Evolutionary conservation across 768 basidiomycete species (phyloP).

Genomic region (Amanita molliuscula): DNA sequence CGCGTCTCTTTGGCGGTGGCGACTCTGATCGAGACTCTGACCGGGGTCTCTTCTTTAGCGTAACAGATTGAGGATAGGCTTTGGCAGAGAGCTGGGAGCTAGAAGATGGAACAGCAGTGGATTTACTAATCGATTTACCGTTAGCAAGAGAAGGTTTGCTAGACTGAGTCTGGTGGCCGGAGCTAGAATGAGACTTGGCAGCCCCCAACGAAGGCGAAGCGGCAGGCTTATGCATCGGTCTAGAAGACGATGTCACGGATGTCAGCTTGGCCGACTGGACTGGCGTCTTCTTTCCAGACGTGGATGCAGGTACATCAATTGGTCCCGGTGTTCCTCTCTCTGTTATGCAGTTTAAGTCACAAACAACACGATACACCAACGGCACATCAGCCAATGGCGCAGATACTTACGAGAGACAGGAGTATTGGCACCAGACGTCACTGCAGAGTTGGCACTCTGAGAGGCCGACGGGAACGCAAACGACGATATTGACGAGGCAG

Average conservation of each 20-base stretch:
- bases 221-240: constrained; percentile 6
- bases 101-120: background rate
- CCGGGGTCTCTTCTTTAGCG: constrained; percentile 49
- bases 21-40: constrained; percentile 44
- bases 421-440: constrained; percentile 32
- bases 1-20: constrained; percentile 41
- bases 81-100: constrained; percentile 3
- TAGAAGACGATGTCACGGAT: constrained; percentile 3
- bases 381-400: constrained; percentile 6
- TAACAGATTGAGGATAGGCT: constrained; percentile 6
- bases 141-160: background rate
- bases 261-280: background rate
- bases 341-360: constrained; percentile 4
- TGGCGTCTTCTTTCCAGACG: constrained; percentile 1
- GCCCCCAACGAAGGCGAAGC: background rate
- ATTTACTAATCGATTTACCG: constrained; percentile 4
- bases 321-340: constrained; percentile 5
- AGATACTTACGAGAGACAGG: constrained; percentile 30
- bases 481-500: constrained; percentile 9
- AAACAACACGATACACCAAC: background rate
- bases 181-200: background rate
- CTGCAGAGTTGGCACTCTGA: constrained; percentile 6
- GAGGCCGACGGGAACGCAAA: background rate
- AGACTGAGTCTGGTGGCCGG: background rate
- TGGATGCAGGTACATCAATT: background rate